Evolutionary conservation across 1,139 yeast species (phyloP), one percentile per base, ranked within the genome.

Genomic region (Saccharomyces pastorianus): DNA sequence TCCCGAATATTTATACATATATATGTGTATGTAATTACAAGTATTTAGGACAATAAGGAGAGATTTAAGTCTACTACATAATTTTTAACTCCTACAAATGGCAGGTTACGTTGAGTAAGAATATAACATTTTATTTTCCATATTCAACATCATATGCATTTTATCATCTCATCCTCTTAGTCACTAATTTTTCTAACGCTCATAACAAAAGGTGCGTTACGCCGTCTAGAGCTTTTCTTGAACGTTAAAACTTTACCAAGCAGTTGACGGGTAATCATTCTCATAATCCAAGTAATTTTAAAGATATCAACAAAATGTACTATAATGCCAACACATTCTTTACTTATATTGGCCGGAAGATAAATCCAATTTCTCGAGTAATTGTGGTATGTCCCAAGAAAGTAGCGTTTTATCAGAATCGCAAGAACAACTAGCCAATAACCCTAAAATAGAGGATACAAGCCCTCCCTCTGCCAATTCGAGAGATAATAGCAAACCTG

Each of bases 381-480:
- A 48, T 5, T 53, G 52, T 8, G 38, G 49, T 26, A 51, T 53
- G n/a, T 52, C 53, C 4, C 53, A 53, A 7, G 47, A 49, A 20
- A 51, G 47, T 11, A 41, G 31, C 42, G 52, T 47, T 17, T 38
- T 47, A 49, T 25, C 55, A 6, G 28, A 46, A 14, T 46, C 48
- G 51, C 11, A 47, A 50, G 42, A 49, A 52, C 48, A 52, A 51
- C 20, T 48, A 50, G 17, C 13, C 46, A 25, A 52, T 46, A 47
- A 53, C 34, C 55, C 25, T 38, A 48, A 50, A 42, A 17, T 46
- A 25, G 44, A 53, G 51, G 31, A 54, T 27, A 28, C 58, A 55
- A 20, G 17, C 13, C 6, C 44, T 1, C 25, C 44, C 44, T 38
- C 44, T 20, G 23, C 11, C 17, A 17, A 20, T 9, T 25, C 44